Percentiles rank a stretch among this genome's conserved stretches.
Evolutionary conservation across 179 eudicot species (phyloP).

Genomic region (Patellifolia procumbens): DNA sequence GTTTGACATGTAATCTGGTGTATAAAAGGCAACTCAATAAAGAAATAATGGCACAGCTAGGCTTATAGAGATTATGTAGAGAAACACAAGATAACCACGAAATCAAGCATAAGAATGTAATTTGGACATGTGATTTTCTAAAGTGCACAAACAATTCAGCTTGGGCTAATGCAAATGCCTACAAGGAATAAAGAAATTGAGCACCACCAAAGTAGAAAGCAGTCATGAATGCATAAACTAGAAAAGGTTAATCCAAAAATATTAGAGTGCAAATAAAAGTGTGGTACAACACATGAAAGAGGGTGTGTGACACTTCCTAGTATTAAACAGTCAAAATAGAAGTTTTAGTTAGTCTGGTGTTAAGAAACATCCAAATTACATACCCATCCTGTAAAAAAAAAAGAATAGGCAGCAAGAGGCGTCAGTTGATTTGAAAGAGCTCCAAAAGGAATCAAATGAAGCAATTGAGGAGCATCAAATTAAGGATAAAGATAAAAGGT

Average conservation of each 20-base stretch:
- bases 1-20: no score
- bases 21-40: not conserved
- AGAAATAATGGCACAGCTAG: not conserved
- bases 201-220: not conserved
- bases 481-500: no score
- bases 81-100: not conserved
- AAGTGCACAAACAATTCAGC: constrained; percentile 12
- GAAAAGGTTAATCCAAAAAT: not conserved
- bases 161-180: no score
- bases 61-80: not conserved
- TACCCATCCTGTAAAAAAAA: constrained; percentile 91
- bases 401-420: not conserved
- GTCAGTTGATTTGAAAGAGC: constrained; percentile 17
- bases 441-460: not conserved
- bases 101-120: not conserved
- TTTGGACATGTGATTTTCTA: not conserved
- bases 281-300: not conserved
- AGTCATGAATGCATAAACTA: not conserved
- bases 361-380: no score
- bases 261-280: not conserved
- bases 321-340: constrained; percentile 1
- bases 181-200: no score
- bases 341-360: no score
- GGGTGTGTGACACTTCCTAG: not conserved
- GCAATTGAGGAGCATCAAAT: not conserved